These are phyloP conservation scores for Aureobasidium namibiae DNA, from an alignment of 2,329 filamentous ascomycete genomes.

Conservation along the genomic window DNA sequence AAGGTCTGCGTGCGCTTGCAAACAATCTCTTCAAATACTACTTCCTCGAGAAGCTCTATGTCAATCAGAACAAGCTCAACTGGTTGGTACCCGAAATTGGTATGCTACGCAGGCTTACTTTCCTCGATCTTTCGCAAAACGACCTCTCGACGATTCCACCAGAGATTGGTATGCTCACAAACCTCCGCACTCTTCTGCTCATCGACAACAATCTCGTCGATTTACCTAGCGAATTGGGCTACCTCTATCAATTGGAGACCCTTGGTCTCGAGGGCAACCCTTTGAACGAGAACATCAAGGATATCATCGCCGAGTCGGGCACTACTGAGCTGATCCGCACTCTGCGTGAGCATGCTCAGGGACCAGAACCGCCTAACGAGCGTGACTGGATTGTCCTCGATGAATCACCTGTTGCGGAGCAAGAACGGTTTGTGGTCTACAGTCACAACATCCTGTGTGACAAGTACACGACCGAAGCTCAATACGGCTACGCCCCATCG, in stretches of 20 bases:
- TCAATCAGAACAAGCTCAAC: conserved; percentile 85
- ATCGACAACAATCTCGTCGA: conserved; percentile 85
- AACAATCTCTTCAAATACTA: conserved; percentile 74
- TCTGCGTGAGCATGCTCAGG: conserved; percentile 74
- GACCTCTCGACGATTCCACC: conserved; percentile 72
- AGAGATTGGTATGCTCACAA: conserved; percentile 95
- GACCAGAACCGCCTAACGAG: conserved; percentile 71
- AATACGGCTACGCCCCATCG: conserved; percentile 86
- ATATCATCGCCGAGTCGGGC: conserved; percentile 77
- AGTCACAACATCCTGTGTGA: conserved; percentile 97
- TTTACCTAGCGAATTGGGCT: conserved; percentile 80
- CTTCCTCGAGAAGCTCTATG: conserved; percentile 85
- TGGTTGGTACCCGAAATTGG: conserved; percentile 75
- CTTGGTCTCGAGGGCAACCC: conserved; percentile 91
- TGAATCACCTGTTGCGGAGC: conserved; percentile 36
- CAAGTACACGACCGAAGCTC: conserved; percentile 74
- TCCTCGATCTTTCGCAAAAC: conserved; percentile 86
- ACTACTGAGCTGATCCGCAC: conserved; percentile 77
- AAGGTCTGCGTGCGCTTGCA: conserved; percentile 78
- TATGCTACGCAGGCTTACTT: conserved; percentile 67
- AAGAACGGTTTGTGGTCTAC: conserved; percentile 70
- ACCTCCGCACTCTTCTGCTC: conserved; percentile 72
- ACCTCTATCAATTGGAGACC: conserved; percentile 78
- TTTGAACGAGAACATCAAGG: conserved; percentile 65
- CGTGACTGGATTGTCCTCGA: conserved; percentile 71